Conservation (phyloP, 352 stramenopile species). For the Phytophthora ramorum region DNA sequence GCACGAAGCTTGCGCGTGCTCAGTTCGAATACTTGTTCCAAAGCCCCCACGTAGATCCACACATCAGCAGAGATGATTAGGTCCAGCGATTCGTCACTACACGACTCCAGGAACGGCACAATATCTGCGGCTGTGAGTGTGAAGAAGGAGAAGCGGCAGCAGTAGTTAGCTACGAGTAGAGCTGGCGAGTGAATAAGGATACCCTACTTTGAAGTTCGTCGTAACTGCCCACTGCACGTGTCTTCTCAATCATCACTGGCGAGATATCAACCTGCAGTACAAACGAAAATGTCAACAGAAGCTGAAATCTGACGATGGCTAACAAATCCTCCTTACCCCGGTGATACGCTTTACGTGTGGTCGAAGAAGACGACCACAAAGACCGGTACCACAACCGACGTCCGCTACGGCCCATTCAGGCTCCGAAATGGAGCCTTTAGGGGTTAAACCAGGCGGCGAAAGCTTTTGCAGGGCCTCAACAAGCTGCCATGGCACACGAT, state of each 20-base stretch:
- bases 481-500: conserved; percentile 83
- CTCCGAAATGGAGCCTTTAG: conserved; percentile 8
- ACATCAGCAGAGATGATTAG: conserved; percentile 82
- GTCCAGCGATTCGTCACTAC: conserved; percentile 52
- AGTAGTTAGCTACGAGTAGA: background rate
- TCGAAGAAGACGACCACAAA: conserved; percentile 74
- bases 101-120: conserved; percentile 53
- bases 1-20: conserved; percentile 52
- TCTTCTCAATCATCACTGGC: conserved; percentile 84
- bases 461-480: conserved; percentile 63
- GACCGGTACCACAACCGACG: conserved; percentile 78
- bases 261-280: conserved; percentile 75
- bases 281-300: conserved; percentile 3
- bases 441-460: conserved; percentile 36
- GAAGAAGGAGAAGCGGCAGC: background rate
- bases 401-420: conserved; percentile 56
- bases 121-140: conserved; percentile 58
- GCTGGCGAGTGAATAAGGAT: conserved; percentile 1
- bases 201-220: conserved; percentile 69
- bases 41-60: conserved; percentile 87
- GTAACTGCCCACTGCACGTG: conserved; percentile 63
- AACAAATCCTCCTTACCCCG: conserved; percentile 47
- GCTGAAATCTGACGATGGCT: background rate
- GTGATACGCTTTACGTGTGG: conserved; percentile 62
- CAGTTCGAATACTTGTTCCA: conserved; percentile 68